Base-by-base conservation (phyloP, 768 basidiomycete genomes). In the Boletus subcaerulescens region DNA sequence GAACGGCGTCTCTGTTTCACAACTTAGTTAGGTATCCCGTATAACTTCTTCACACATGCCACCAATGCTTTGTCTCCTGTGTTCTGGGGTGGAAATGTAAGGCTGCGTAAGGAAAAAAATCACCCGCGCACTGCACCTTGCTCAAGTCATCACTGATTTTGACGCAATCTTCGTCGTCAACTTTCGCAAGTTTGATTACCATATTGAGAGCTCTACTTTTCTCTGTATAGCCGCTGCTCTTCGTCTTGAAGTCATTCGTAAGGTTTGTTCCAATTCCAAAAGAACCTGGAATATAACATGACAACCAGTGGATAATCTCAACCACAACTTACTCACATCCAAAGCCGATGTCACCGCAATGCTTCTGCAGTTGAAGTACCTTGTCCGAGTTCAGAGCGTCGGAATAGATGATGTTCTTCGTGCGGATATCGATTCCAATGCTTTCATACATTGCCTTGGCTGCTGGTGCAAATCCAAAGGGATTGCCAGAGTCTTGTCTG, bases 181-280 rank as follows among this genome's bases (percentile, higher is more conserved):
- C 86, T 43, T 82, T 79, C 38, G 83, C 80, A 10, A 99, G 77
- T 65, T 98, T 98, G 74, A 98, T 94, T 46, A 99, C 96, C 66
- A 98, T 98, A 65, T 96, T 97, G 58, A 97, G 69, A 20, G 93
- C 82, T 65, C 84, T 89, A 73, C 89, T 92, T 71, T 82, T 83
- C 65, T 82, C 80, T 68, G 62, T 65, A 62, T 79, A 70, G 29
- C 72, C 62, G 9, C 74, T 74, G 51, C 73, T 80, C 68, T 58
- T 66, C 43, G 63, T 74, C 62, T 58, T 65, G 74, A 95, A 97
- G 71, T 97, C 94, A 65, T 97, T 98, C 15, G 93, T 93, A 10
- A 98, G 71, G 68, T 80, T 87, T 0, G 97, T 99, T 1, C 97
- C 97, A 42, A 98, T 93, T 10, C 97, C 97, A 67, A 93, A 98